These are phyloP conservation scores for Talaromyces wortmannii DNA, from an alignment of 495 filamentous ascomycete genomes.

Conservation along the genomic window DNA sequence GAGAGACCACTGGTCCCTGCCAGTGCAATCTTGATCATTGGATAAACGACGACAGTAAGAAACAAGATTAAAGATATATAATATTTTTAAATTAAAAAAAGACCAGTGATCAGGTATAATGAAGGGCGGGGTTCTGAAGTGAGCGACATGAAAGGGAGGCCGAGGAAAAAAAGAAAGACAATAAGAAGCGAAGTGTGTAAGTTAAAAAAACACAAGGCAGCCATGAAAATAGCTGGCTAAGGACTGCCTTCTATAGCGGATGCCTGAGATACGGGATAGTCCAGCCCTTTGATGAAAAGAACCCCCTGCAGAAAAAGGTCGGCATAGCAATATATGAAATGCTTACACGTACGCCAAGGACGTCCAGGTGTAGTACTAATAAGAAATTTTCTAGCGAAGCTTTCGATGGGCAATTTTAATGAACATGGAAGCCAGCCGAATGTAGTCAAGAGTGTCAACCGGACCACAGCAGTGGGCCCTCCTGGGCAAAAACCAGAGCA, in stretches of 20 bases:
- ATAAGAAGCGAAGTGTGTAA: no score
- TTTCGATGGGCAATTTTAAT: neutral
- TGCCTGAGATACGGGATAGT: no score
- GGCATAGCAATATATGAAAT: neutral
- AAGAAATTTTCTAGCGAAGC: neutral
- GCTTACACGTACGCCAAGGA: neutral
- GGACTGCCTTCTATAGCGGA: no score
- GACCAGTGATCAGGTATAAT: neutral
- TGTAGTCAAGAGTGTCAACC: neutral
- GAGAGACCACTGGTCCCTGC: conserved; percentile 66
- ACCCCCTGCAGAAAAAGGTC: neutral
- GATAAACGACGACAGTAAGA: conserved; percentile 1
- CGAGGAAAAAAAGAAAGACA: neutral
- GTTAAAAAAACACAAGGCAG: neutral
- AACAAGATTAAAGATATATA: neutral
- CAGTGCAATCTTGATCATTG: conserved; percentile 66
- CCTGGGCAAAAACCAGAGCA: neutral
- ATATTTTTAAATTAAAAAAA: neutral
- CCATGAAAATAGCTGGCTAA: neutral
- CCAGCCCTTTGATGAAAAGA: neutral
- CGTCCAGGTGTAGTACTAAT: neutral
- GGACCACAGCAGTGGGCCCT: neutral
- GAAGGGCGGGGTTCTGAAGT: neutral
- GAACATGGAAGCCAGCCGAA: neutral
- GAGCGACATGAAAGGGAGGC: neutral